These are phyloP conservation scores for Solanum hybrid DNA, from an alignment of 305 asterid species.

Conservation along the genomic window DNA sequence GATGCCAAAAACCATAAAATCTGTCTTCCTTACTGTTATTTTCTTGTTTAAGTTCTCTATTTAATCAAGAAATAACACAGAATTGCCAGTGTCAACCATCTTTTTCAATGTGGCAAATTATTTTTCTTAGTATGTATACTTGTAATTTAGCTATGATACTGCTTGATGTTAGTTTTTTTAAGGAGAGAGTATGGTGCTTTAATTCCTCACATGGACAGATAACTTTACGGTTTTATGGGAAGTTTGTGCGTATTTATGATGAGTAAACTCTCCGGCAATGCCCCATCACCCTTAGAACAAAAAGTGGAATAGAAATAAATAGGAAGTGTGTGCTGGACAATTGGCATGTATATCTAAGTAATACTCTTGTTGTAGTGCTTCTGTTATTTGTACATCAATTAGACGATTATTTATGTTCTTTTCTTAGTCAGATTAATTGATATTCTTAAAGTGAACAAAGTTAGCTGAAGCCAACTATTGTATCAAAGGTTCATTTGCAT, in stretches of 20 bases:
- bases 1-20: neutral
- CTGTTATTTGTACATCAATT: neutral
- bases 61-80: neutral
- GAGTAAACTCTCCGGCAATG: neutral
- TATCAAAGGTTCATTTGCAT: neutral
- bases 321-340: neutral
- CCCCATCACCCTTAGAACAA: neutral
- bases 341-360: neutral
- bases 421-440: neutral
- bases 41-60: neutral
- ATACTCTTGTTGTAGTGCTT: neutral
- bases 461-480: neutral
- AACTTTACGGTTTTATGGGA: neutral
- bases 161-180: neutral
- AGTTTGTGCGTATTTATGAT: neutral
- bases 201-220: neutral
- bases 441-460: neutral
- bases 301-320: neutral
- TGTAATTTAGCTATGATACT: neutral
- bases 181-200: neutral
- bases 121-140: neutral
- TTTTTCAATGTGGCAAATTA: neutral
- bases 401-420: neutral
- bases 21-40: neutral
- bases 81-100: neutral